Percentiles rank a stretch among this genome's conserved stretches.
phyloP scores from a whole-genome alignment of 805 yeast species.

The Metschnikowia arizonensis region DNA sequence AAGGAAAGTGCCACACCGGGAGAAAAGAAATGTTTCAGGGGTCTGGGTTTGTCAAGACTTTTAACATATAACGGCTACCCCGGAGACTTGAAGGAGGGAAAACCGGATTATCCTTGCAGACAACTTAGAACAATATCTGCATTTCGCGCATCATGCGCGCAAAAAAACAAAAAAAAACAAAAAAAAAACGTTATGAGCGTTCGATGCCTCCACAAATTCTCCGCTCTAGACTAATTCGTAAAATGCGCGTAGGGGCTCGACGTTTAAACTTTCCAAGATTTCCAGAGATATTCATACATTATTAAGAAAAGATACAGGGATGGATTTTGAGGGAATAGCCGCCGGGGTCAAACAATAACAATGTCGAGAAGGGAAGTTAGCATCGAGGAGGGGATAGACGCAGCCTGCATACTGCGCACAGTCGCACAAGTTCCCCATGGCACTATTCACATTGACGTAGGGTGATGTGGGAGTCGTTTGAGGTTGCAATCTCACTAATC shows the following conservation, averaged over 20 bases:
- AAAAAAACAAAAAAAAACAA: too few relatives aligned
- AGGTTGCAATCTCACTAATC: background rate
- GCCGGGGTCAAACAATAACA: too few relatives aligned
- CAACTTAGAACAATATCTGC: background rate
- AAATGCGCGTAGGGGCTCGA: background rate
- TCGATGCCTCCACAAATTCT: background rate
- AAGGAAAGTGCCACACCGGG: too few relatives aligned
- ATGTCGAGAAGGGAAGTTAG: background rate
- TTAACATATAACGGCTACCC: too few relatives aligned
- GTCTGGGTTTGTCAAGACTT: too few relatives aligned
- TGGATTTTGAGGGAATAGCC: too few relatives aligned
- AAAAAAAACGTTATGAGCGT: conserved; percentile 3
- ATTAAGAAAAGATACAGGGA: too few relatives aligned
- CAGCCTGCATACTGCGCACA: background rate
- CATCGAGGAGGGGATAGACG: background rate
- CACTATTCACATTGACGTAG: background rate
- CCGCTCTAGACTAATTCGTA: background rate
- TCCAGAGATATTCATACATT: too few relatives aligned
- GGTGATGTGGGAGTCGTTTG: background rate
- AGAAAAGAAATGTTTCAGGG: too few relatives aligned
- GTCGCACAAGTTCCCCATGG: conserved; percentile 4
- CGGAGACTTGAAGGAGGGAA: background rate
- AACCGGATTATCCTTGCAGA: background rate
- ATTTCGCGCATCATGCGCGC: background rate
- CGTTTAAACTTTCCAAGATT: too few relatives aligned